These are phyloP conservation scores for Boletus albobrunnescens DNA, from an alignment of 1,284 basidiomycete species.

Conservation along the genomic window DNA sequence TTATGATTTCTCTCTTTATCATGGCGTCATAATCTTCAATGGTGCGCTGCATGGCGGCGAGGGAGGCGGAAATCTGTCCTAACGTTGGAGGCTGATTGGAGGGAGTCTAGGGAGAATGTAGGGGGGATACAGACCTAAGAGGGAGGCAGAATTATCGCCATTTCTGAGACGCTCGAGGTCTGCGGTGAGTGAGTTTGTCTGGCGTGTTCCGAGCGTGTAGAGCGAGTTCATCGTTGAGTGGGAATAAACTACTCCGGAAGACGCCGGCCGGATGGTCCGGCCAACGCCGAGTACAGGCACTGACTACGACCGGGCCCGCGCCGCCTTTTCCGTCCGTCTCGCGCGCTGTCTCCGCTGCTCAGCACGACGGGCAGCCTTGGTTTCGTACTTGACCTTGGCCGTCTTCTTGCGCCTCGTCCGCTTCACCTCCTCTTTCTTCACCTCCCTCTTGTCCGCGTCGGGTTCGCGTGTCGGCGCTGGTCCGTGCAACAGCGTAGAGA, in stretches of 20 bases:
- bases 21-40: constrained; percentile 96
- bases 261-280: constrained; percentile 14
- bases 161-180: constrained; percentile 79
- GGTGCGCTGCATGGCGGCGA: constrained; percentile 88
- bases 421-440: too few species aligned
- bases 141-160: constrained; percentile 75
- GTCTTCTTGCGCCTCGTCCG: constrained; percentile 11
- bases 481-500: constrained; percentile 54
- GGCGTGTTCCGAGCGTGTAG: constrained; percentile 88
- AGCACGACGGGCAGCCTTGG: constrained; percentile 53
- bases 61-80: constrained; percentile 94
- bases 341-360: constrained; percentile 55
- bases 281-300: constrained; percentile 12
- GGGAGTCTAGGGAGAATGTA: too few species aligned
- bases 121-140: constrained; percentile 60
- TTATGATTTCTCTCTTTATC: constrained; percentile 91
- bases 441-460: not conserved
- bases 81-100: constrained; percentile 25
- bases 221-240: constrained; percentile 77
- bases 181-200: constrained; percentile 82
- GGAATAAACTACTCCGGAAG: constrained; percentile 2
- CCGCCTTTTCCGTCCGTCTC: constrained; percentile 64
- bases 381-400: constrained; percentile 51
- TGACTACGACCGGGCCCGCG: constrained; percentile 47
- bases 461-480: constrained; percentile 17